phyloP scores from a whole-genome alignment of 2,329 filamentous ascomycete genomes.

The Aspergillus thermomutatus region DNA sequence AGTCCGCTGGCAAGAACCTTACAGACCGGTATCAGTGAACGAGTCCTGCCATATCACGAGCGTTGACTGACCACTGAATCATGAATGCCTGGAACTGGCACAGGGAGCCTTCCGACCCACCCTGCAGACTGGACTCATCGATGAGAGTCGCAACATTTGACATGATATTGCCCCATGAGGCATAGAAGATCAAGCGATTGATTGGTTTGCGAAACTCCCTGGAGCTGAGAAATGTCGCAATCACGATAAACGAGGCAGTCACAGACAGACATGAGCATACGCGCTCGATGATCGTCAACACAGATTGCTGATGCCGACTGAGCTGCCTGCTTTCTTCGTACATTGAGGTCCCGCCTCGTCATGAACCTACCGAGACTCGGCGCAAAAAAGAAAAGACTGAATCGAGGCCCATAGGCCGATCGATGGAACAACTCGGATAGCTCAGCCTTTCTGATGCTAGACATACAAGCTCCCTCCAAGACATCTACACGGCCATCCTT shows the following conservation, averaged over 20 bases:
- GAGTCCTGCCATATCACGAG: background rate
- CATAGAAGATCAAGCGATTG: slow-evolving; percentile 76
- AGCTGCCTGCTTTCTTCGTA: background rate
- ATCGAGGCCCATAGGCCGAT: too few relatives aligned
- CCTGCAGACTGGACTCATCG: slow-evolving; percentile 54
- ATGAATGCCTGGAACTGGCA: slow-evolving; percentile 73
- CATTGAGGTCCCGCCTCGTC: background rate
- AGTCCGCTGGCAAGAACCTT: slow-evolving; percentile 71
- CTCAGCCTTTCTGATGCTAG: too few relatives aligned
- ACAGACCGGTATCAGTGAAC: background rate
- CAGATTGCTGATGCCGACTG: slow-evolving; percentile 2
- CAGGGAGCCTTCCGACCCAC: slow-evolving; percentile 50
- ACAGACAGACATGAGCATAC: slow-evolving; percentile 20
- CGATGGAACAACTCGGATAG: too few relatives aligned
- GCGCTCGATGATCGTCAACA: slow-evolving; percentile 16
- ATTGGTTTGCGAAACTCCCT: slow-evolving; percentile 44
- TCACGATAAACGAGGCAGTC: slow-evolving; percentile 15
- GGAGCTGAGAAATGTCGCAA: slow-evolving; percentile 16
- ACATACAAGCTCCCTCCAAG: background rate
- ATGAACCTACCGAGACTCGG: background rate
- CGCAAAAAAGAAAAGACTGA: background rate
- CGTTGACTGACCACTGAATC: slow-evolving; percentile 66
- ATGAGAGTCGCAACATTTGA: slow-evolving; percentile 71
- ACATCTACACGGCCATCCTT: background rate
- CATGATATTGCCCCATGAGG: slow-evolving; percentile 72